Conservation (phyloP, 768 basidiomycete genomes). For the Pisolithus orientalis region DNA sequence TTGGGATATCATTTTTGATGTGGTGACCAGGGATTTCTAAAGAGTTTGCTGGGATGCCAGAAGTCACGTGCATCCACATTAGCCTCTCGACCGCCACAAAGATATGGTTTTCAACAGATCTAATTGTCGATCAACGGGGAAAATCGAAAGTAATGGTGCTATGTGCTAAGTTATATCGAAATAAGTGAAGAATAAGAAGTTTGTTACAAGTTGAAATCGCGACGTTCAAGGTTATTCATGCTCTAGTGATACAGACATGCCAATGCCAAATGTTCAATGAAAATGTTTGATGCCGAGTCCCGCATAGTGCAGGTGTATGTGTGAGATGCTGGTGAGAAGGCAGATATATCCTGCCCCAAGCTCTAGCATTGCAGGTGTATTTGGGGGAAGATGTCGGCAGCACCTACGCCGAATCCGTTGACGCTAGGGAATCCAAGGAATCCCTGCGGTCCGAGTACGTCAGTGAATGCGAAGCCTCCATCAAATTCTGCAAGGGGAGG, state of each 20-base stretch:
- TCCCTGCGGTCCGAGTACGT: neutral
- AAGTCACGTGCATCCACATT: no score
- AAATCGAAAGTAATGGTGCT: no score
- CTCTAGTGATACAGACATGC: neutral
- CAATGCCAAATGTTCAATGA: neutral
- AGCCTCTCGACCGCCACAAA: no score
- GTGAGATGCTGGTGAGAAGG: neutral
- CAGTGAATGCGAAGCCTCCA: neutral
- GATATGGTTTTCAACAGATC: no score
- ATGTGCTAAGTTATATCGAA: no score
- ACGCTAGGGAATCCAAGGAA: neutral
- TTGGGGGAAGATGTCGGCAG: neutral
- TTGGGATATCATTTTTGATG: no score
- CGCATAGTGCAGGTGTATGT: neutral
- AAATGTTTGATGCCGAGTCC: neutral
- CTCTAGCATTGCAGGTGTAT: neutral
- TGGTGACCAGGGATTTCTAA: no score
- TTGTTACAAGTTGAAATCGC: neutral
- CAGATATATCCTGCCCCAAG: neutral
- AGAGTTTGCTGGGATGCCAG: no score
- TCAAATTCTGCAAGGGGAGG: neutral
- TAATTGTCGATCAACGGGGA: no score
- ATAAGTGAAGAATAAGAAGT: neutral
- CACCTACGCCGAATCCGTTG: neutral
- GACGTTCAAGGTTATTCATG: neutral